Evolutionary conservation across 176 grass and related monocot genomes (phyloP).

Genomic region (Hordeum marinum): DNA sequence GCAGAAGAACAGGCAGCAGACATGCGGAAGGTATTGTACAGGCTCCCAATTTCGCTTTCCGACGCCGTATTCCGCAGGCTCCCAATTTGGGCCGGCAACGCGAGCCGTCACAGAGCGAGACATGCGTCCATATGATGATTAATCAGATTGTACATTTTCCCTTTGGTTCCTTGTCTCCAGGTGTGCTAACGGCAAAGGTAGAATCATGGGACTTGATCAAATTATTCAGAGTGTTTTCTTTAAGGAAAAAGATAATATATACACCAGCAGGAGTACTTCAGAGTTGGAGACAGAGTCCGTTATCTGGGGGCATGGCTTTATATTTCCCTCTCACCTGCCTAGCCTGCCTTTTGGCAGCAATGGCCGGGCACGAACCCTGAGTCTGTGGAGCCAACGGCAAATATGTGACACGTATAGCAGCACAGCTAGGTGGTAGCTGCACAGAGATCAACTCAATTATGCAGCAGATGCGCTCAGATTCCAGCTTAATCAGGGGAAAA

Average conservation of each 20-base stretch:
- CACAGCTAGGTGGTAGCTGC: not conserved
- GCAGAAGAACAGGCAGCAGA: not conserved
- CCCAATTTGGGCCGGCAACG: not conserved
- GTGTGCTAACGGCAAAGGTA: not conserved
- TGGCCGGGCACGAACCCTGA: too few species aligned
- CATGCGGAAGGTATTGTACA: not conserved
- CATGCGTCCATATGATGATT: too few species aligned
- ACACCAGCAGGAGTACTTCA: not conserved
- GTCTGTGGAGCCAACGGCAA: not conserved
- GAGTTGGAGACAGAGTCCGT: constrained; percentile 1
- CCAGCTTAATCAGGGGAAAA: not conserved
- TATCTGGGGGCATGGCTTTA: not conserved
- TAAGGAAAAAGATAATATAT: not conserved
- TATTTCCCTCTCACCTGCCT: not conserved
- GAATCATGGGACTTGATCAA: not conserved
- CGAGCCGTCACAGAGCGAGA: too few species aligned
- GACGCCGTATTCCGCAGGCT: not conserved
- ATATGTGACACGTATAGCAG: not conserved
- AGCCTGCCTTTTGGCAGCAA: constrained; percentile 28
- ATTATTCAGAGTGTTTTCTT: not conserved
- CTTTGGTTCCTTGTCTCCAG: too few species aligned
- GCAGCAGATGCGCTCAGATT: not conserved
- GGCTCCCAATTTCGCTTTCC: constrained; percentile 8
- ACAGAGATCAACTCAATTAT: not conserved
- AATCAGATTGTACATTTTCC: too few species aligned